These are phyloP conservation scores for Xylaria sp. DNA, from an alignment of 2,329 filamentous ascomycete species.

Conservation along the genomic window DNA sequence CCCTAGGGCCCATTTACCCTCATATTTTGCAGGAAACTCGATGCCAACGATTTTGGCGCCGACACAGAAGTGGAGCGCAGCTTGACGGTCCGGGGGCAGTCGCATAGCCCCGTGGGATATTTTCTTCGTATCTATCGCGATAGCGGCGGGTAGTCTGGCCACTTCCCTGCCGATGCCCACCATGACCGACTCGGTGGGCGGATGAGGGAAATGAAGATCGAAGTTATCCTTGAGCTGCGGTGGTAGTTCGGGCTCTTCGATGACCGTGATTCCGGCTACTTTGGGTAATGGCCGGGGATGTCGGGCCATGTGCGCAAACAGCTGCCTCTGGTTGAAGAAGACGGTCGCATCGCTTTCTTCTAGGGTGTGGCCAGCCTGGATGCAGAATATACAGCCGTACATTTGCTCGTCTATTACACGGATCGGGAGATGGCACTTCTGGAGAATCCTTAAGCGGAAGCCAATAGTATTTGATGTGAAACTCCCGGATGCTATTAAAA, in stretches of 20 bases:
- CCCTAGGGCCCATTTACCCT: constrained; percentile 67
- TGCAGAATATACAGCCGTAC: constrained; percentile 67
- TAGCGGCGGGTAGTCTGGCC: constrained; percentile 56
- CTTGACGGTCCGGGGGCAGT: constrained; percentile 58
- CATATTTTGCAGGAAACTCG: constrained; percentile 62
- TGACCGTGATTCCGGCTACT: constrained; percentile 60
- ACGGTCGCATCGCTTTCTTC: constrained; percentile 67
- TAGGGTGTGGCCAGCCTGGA: constrained; percentile 60
- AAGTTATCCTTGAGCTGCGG: constrained; percentile 59
- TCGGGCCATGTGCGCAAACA: constrained; percentile 64
- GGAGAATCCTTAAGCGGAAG: constrained; percentile 66
- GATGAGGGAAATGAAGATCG: constrained; percentile 61
- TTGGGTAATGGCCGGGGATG: constrained; percentile 65
- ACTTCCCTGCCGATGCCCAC: constrained; percentile 56
- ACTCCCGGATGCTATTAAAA: constrained; percentile 57
- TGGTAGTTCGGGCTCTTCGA: constrained; percentile 59
- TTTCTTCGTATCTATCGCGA: constrained; percentile 60
- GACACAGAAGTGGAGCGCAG: constrained; percentile 59
- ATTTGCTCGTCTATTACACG: constrained; percentile 63
- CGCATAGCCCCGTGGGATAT: constrained; percentile 58
- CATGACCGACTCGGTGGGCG: constrained; percentile 56
- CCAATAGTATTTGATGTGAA: constrained; percentile 58
- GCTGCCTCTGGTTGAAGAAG: constrained; percentile 63
- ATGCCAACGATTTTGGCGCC: constrained; percentile 64
- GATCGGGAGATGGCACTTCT: constrained; percentile 65